Conservation (phyloP, 306 rosid species). For the Pachyrhizus erosus region DNA sequence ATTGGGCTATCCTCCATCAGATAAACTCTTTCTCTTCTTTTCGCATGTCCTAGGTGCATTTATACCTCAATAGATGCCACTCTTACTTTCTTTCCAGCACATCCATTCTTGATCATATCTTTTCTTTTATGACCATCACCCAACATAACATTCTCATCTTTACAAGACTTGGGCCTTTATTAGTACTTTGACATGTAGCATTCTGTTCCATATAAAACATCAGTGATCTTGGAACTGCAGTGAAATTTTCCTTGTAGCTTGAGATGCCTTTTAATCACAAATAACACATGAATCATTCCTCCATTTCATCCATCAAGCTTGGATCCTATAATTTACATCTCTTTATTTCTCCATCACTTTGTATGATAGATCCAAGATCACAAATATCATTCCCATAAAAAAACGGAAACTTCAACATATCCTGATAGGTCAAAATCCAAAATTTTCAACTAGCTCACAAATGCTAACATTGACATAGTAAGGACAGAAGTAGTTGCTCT, state of each 20-base stretch:
- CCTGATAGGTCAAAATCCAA: too few relatives aligned
- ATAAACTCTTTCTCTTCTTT: too few relatives aligned
- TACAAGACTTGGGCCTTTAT: background rate
- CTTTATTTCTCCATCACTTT: too few relatives aligned
- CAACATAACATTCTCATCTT: background rate
- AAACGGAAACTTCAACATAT: background rate
- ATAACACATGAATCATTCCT: background rate
- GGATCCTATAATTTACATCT: background rate
- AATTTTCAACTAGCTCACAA: too few relatives aligned
- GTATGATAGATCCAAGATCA: too few relatives aligned
- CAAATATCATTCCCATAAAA: slow-evolving; percentile 14
- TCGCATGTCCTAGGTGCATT: too few relatives aligned
- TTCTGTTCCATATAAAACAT: slow-evolving; percentile 1
- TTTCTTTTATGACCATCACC: background rate
- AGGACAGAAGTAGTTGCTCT: too few relatives aligned
- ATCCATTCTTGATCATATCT: slow-evolving; percentile 2
- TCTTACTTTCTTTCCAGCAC: too few relatives aligned
- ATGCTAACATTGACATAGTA: too few relatives aligned
- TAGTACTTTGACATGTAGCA: background rate
- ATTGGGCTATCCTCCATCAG: too few relatives aligned
- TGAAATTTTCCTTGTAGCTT: background rate
- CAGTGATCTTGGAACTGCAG: background rate
- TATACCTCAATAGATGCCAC: too few relatives aligned
- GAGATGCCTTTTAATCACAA: slow-evolving; percentile 4
- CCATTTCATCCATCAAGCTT: background rate